Evolutionary conservation across 768 basidiomycete genomes (phyloP).

Genomic region (Suillus discolor): DNA sequence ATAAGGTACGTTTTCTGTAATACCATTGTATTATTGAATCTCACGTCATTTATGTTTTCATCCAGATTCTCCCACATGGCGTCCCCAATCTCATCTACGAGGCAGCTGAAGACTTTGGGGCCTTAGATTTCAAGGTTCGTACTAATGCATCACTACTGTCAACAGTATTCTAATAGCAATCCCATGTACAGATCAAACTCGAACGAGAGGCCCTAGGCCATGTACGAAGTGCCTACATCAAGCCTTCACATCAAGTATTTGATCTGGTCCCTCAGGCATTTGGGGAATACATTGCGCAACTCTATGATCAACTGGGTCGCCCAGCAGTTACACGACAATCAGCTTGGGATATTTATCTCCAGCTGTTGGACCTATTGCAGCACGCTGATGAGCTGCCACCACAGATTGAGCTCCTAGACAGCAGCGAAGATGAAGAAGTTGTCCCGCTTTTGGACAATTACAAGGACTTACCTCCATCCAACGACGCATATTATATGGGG

Average conservation of each 20-base stretch:
- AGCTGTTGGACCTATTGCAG: neutral
- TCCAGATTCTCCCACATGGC: slow-evolving; percentile 27
- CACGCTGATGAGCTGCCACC: too few relatives aligned
- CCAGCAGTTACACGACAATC: slow-evolving; percentile 21
- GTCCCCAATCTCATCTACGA: slow-evolving; percentile 36
- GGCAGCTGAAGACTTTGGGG: slow-evolving; percentile 28
- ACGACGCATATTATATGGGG: slow-evolving; percentile 4
- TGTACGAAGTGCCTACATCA: slow-evolving; percentile 30
- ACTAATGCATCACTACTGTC: neutral
- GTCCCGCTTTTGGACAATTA: neutral
- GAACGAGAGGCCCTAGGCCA: slow-evolving; percentile 5
- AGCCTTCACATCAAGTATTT: slow-evolving; percentile 26
- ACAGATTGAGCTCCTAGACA: neutral
- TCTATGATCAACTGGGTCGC: slow-evolving; percentile 23
- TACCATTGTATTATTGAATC: too few relatives aligned
- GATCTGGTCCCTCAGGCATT: slow-evolving; percentile 24
- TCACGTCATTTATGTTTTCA: too few relatives aligned
- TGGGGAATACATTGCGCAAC: slow-evolving; percentile 8
- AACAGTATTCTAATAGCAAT: neutral
- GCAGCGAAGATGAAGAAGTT: neutral
- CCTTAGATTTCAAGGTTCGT: slow-evolving; percentile 38
- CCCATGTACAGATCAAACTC: neutral
- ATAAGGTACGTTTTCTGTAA: too few relatives aligned
- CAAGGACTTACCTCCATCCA: neutral
- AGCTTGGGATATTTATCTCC: slow-evolving; percentile 23